Evolutionary conservation across 768 basidiomycete genomes (phyloP).

Genomic region (Lactarius quietus): DNA sequence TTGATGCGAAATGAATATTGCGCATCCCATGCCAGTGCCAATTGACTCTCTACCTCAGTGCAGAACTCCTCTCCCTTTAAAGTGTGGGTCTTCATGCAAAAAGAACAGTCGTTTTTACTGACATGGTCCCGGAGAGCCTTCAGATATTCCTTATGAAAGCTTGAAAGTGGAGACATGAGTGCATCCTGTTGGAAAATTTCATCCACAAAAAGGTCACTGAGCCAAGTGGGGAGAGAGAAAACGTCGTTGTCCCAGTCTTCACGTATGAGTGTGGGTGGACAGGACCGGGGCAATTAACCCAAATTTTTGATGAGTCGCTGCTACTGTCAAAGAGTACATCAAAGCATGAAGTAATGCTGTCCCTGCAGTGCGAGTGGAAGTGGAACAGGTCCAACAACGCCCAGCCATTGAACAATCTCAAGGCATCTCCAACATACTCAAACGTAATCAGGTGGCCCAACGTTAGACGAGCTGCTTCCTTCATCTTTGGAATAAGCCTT

Average conservation of each 20-base stretch:
- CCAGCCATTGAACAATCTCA: neutral
- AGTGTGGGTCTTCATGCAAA: slow-evolving; percentile 3
- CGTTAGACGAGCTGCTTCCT: neutral
- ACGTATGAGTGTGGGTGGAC: no score
- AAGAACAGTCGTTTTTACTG: neutral
- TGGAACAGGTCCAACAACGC: neutral
- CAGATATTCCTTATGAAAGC: neutral
- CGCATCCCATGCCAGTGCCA: neutral
- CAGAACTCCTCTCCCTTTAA: slow-evolving; percentile 1
- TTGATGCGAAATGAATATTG: neutral
- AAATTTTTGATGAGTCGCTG: neutral
- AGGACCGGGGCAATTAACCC: neutral
- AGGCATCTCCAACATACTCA: slow-evolving; percentile 23
- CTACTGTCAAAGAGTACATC: neutral
- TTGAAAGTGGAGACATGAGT: neutral
- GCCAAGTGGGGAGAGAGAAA: slow-evolving; percentile 1
- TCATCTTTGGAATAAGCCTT: slow-evolving; percentile 5
- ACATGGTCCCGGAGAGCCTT: neutral
- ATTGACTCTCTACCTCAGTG: neutral
- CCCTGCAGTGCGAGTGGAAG: neutral
- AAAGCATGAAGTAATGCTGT: neutral
- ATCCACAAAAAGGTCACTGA: neutral
- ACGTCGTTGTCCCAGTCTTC: neutral
- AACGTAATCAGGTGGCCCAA: neutral
- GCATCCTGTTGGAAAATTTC: neutral